phyloP scores from a whole-genome alignment of 176 grass and related monocot genomes.

The Carex littledalei region DNA sequence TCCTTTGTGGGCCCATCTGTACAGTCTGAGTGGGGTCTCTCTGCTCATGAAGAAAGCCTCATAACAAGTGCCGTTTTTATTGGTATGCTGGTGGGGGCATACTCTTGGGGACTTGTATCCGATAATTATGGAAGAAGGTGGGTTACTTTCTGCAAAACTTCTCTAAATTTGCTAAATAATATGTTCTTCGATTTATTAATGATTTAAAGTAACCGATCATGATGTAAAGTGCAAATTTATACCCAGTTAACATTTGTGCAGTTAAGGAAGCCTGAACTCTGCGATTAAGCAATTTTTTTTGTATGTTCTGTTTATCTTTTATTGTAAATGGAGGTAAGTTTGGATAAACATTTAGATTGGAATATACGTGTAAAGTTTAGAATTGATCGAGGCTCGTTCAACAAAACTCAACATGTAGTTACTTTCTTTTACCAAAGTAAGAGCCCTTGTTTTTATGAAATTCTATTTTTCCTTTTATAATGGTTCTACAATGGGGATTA shows the following conservation, averaged over 20 bases:
- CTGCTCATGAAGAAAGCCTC: conserved; percentile 71
- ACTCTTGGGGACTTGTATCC: conserved; percentile 89
- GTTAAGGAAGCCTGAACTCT: not conserved
- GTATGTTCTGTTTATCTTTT: not conserved
- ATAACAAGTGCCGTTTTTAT: conserved; percentile 93
- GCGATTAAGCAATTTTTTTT: not conserved
- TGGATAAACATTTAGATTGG: not conserved
- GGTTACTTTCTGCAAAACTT: conserved; percentile 20
- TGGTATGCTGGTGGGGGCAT: conserved; percentile 89
- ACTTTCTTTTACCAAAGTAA: not conserved
- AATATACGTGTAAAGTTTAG: not conserved
- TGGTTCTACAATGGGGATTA: not conserved
- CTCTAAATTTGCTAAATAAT: not conserved
- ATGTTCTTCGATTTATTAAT: not conserved
- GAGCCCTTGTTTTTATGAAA: not conserved
- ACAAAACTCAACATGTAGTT: not conserved
- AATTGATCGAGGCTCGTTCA: not conserved
- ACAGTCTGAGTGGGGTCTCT: conserved; percentile 76
- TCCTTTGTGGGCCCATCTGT: conserved; percentile 90
- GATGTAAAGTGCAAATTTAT: not conserved
- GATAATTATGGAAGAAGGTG: conserved; percentile 91
- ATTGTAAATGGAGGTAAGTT: not conserved
- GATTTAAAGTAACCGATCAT: not conserved
- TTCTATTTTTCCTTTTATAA: not conserved
- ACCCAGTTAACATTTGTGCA: not conserved